phyloP scores from a whole-genome alignment of 164 flowering plant species.

The Nymphaea thermarum region DNA sequence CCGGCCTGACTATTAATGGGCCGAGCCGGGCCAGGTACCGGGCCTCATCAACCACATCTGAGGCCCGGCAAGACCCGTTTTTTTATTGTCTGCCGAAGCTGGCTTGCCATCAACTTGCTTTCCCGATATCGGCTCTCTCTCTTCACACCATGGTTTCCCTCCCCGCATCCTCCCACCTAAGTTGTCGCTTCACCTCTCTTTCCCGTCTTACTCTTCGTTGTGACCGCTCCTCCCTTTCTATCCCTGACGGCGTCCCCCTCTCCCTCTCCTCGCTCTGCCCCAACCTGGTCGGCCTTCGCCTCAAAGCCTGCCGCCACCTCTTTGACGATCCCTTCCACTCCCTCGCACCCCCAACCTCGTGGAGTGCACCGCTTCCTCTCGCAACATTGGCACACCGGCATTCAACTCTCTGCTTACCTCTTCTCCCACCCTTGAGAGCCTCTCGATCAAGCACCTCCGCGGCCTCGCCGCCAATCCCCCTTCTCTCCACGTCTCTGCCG shows the following conservation, averaged over 20 bases:
- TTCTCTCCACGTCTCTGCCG: constrained; percentile 35
- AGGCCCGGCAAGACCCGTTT: no score
- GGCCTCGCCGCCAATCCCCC: constrained; percentile 26
- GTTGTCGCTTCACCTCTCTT: constrained; percentile 57
- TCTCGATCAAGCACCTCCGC: constrained; percentile 60
- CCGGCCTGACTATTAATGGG: no score
- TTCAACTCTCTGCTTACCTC: constrained; percentile 47
- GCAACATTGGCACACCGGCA: constrained; percentile 51
- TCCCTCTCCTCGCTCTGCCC: constrained; percentile 43
- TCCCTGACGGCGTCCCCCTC: constrained; percentile 45
- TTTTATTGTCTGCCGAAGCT: constrained; percentile 55
- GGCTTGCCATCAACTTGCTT: constrained; percentile 57
- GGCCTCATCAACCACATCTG: no score
- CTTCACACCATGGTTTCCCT: constrained; percentile 45
- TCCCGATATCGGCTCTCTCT: constrained; percentile 56
- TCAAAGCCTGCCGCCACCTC: constrained; percentile 62
- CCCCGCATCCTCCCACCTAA: constrained; percentile 20
- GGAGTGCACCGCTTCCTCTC: constrained; percentile 64
- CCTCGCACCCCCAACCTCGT: constrained; percentile 39
- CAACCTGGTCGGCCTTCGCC: constrained; percentile 60
- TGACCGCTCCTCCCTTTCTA: constrained; percentile 46
- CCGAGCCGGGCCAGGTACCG: no score
- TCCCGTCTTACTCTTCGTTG: constrained; percentile 59
- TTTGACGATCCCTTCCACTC: constrained; percentile 44
- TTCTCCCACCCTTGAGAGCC: constrained; percentile 48